Percentiles rank a stretch among this genome's conserved stretches.
Evolutionary conservation across 257 asterid species (phyloP).

Genomic region (Euphrasia confusa): DNA sequence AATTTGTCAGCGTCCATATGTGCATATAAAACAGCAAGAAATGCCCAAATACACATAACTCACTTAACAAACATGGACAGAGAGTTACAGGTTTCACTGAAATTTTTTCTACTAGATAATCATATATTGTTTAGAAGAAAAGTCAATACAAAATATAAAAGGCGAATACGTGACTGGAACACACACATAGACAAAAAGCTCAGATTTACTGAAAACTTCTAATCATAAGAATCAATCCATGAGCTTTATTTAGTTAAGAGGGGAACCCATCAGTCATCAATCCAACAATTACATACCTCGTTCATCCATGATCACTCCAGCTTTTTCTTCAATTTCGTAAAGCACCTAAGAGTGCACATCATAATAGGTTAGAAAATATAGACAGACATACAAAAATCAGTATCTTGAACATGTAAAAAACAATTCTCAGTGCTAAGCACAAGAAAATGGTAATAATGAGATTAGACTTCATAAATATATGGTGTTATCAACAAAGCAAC

Average conservation of each 20-base stretch:
- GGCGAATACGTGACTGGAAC: not conserved
- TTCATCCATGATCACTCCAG: constrained; percentile 81
- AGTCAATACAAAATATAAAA: not conserved
- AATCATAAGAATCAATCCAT: not conserved
- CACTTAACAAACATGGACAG: not conserved
- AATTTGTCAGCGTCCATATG: not conserved
- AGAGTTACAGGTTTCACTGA: not conserved
- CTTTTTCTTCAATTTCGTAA: constrained; percentile 77
- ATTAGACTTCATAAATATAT: not conserved
- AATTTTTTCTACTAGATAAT: not conserved
- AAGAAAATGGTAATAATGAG: constrained; percentile 5
- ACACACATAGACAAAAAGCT: constrained; percentile 7
- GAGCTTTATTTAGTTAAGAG: not conserved
- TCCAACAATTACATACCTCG: constrained; percentile 48
- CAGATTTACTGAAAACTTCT: not conserved
- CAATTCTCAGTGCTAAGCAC: not conserved
- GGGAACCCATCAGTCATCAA: constrained; percentile 11
- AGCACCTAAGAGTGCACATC: constrained; percentile 49
- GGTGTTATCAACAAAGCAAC: not conserved
- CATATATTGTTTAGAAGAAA: constrained; percentile 3
- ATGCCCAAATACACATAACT: not conserved
- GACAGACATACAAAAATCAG: constrained; percentile 1
- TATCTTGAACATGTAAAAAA: constrained; percentile 4
- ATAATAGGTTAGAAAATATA: constrained; percentile 5
- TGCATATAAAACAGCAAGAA: constrained; percentile 6